These are phyloP conservation scores for Gnomoniopsis smithogilvyi DNA, from an alignment of 2,329 filamentous ascomycete genomes.

Conservation along the genomic window DNA sequence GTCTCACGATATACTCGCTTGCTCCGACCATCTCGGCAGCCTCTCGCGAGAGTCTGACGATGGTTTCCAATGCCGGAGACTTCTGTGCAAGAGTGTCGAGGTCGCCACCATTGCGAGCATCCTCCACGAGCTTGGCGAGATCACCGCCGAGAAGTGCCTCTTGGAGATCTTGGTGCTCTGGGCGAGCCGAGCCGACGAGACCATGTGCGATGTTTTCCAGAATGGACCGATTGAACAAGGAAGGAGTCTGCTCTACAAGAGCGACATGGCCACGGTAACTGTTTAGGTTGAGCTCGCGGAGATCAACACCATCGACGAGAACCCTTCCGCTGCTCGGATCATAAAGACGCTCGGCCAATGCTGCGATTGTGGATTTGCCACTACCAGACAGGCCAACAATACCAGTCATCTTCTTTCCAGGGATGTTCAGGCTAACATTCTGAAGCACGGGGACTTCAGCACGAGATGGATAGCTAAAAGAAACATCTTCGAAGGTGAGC, in stretches of 20 bases:
- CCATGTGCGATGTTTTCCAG: conserved; percentile 51
- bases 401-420: conserved; percentile 46
- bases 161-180: conserved; percentile 39
- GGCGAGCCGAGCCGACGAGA: conserved; percentile 39
- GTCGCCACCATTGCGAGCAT: conserved; percentile 47
- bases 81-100: conserved; percentile 25
- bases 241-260: conserved; percentile 44
- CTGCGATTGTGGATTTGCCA: conserved; percentile 51
- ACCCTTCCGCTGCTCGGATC: conserved; percentile 49
- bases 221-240: conserved; percentile 43
- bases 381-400: conserved; percentile 57
- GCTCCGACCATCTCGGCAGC: conserved; percentile 59
- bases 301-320: conserved; percentile 43
- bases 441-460: conserved; percentile 40
- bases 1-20: conserved; percentile 48
- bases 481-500: conserved; percentile 41
- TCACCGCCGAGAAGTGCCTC: conserved; percentile 43
- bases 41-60: conserved; percentile 44
- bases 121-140: conserved; percentile 48
- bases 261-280: conserved; percentile 38
- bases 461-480: conserved; percentile 42
- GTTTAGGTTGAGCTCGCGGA: conserved; percentile 45
- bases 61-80: conserved; percentile 30
- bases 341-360: conserved; percentile 51
- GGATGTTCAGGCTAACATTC: conserved; percentile 33